These are phyloP conservation scores for Thozetella sp. DNA, from an alignment of 495 filamentous ascomycete species.

Conservation along the genomic window DNA sequence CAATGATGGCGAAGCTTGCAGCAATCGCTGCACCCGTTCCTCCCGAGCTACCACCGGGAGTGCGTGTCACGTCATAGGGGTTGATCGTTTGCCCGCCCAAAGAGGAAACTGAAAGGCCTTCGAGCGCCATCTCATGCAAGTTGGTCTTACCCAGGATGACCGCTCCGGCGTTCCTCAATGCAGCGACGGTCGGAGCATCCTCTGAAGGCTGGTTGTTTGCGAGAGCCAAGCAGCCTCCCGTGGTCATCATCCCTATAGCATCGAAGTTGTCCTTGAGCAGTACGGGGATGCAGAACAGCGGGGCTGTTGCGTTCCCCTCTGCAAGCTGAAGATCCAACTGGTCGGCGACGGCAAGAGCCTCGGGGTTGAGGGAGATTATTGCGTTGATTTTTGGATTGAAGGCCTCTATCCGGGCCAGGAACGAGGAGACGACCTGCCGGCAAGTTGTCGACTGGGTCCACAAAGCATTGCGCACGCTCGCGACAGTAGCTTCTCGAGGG, in stretches of 20 bases:
- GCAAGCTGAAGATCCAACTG: slow-evolving; percentile 43
- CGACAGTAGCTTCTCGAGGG: slow-evolving; percentile 56
- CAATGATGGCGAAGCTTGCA: slow-evolving; percentile 56
- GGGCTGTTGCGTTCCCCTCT: slow-evolving; percentile 41
- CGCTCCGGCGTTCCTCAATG: slow-evolving; percentile 55
- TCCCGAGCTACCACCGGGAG: slow-evolving; percentile 65
- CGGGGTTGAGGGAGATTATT: slow-evolving; percentile 53
- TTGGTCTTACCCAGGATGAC: slow-evolving; percentile 71
- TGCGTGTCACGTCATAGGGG: slow-evolving; percentile 62
- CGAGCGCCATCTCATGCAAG: slow-evolving; percentile 65
- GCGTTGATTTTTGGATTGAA: slow-evolving; percentile 60
- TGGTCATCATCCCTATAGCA: slow-evolving; percentile 54
- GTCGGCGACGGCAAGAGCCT: slow-evolving; percentile 49
- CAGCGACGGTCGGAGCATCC: slow-evolving; percentile 53
- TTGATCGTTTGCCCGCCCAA: slow-evolving; percentile 65
- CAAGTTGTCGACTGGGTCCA: slow-evolving; percentile 50
- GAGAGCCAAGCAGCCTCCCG: slow-evolving; percentile 51
- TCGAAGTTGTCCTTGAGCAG: slow-evolving; percentile 68
- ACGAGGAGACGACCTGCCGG: slow-evolving; percentile 51
- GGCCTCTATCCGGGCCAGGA: slow-evolving; percentile 54
- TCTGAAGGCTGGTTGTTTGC: slow-evolving; percentile 36
- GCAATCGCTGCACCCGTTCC: slow-evolving; percentile 64
- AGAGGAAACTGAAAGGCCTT: slow-evolving; percentile 61
- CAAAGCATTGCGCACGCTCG: slow-evolving; percentile 52
- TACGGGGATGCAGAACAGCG: slow-evolving; percentile 59